A percentile compares a stretch with the other conserved stretches of the same genome.
These are phyloP conservation scores for Syzygium grande DNA, from an alignment of 345 rosid species.

Conservation along the genomic window DNA sequence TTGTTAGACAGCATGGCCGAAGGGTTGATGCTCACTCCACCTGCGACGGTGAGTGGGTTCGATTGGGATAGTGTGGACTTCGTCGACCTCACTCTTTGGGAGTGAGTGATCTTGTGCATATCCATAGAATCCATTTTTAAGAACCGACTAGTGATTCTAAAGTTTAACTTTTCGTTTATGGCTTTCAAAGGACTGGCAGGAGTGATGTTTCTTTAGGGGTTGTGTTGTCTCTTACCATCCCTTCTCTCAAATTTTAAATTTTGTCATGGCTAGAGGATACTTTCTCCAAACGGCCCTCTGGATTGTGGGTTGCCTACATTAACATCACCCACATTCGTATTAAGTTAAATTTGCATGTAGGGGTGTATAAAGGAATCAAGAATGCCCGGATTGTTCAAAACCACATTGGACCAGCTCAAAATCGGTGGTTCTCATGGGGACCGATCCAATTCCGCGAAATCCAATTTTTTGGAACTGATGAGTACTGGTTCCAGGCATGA, in stretches of 20 bases:
- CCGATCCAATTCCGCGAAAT: too few relatives aligned
- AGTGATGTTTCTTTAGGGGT: neutral
- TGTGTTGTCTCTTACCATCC: neutral
- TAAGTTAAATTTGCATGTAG: neutral
- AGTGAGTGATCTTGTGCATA: neutral
- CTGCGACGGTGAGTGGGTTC: constrained; percentile 28
- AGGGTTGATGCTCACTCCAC: constrained; percentile 49
- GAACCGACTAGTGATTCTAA: neutral
- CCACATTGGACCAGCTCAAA: too few relatives aligned
- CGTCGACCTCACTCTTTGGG: constrained; percentile 39
- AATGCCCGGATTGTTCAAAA: too few relatives aligned
- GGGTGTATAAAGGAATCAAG: too few relatives aligned
- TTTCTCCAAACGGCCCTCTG: neutral
- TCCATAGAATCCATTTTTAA: constrained; percentile 4
- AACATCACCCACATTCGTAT: neutral
- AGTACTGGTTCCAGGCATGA: too few relatives aligned
- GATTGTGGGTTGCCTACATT: neutral
- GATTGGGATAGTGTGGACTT: constrained; percentile 20
- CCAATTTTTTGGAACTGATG: too few relatives aligned
- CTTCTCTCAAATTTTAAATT: neutral
- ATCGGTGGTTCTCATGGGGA: too few relatives aligned
- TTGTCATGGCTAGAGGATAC: neutral
- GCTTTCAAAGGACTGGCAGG: neutral
- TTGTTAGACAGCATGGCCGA: constrained; percentile 49
- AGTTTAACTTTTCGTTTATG: neutral